These are phyloP conservation scores for Benincasa hispida DNA, from an alignment of 306 rosid genomes.

Conservation along the genomic window DNA sequence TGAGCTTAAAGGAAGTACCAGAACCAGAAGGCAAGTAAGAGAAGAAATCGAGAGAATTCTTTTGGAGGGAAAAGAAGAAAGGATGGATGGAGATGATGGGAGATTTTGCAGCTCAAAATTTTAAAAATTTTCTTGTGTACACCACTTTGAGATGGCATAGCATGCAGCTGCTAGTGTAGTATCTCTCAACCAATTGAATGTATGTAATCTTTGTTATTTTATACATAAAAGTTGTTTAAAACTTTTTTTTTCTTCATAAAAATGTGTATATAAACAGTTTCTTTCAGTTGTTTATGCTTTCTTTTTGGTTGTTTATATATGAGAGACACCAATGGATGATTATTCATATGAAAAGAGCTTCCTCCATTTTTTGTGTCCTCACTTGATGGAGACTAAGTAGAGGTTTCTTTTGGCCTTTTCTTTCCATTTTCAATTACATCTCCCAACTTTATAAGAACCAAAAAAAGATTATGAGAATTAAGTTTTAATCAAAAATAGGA, in stretches of 20 bases:
- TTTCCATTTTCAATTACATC: neutral
- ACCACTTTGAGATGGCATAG: conserved; percentile 21
- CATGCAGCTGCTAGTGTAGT: conserved; percentile 19
- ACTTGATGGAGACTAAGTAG: neutral
- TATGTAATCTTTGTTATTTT: conserved; percentile 65
- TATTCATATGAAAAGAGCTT: neutral
- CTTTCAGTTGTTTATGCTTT: conserved; percentile 27
- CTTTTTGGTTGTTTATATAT: neutral
- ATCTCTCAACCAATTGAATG: conserved; percentile 43
- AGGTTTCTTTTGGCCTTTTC: neutral
- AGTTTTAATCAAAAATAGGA: no score
- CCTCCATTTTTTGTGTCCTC: neutral
- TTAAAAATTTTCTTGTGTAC: conserved; percentile 32
- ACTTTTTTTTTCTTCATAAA: conserved; percentile 28
- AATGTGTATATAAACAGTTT: conserved; percentile 71
- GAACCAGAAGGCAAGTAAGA: conserved; percentile 66
- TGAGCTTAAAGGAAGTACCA: conserved; percentile 85
- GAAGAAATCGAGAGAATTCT: neutral
- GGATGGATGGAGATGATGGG: conserved; percentile 21
- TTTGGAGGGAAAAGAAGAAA: conserved; percentile 8
- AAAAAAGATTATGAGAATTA: no score
- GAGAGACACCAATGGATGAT: conserved; percentile 7
- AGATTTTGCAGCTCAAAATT: conserved; percentile 24
- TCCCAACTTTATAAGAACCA: no score
- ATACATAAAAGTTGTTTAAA: conserved; percentile 46